Percentiles rank a stretch among this genome's conserved stretches.
Evolutionary conservation across 116 monocot genomes (phyloP).

Genomic region (Thalassia testudinum): DNA sequence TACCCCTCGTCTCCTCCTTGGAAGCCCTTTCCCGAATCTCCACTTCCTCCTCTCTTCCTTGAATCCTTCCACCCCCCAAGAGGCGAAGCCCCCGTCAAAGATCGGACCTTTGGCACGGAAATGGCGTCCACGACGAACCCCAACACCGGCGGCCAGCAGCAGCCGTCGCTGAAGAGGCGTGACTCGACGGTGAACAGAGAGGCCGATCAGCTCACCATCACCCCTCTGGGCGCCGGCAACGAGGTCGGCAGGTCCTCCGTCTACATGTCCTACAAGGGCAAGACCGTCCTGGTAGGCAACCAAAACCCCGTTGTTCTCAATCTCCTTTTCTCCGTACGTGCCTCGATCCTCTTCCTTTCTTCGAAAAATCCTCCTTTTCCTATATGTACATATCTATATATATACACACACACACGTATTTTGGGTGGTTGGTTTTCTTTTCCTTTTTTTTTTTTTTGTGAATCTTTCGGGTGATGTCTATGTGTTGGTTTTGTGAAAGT

Average conservation of each 20-base stretch:
- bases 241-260: slow-evolving; percentile 96
- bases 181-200: slow-evolving; percentile 38
- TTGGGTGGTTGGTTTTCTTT: too few relatives aligned
- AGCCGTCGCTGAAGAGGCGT: slow-evolving; percentile 26
- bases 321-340: neutral
- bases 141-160: neutral
- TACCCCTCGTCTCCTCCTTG: neutral
- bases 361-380: too few relatives aligned
- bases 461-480: too few relatives aligned
- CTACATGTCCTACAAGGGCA: slow-evolving; percentile 86
- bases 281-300: slow-evolving; percentile 53
- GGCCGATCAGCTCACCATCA: slow-evolving; percentile 73
- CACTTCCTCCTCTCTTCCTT: neutral
- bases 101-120: neutral
- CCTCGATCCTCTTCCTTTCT: neutral
- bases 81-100: too few relatives aligned
- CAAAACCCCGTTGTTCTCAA: neutral
- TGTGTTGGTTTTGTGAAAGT: neutral
- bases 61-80: neutral
- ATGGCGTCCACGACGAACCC: slow-evolving; percentile 39
- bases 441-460: slow-evolving; percentile 1
- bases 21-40: too few relatives aligned
- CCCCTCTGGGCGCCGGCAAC: slow-evolving; percentile 87
- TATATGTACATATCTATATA: too few relatives aligned
- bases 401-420: too few relatives aligned